Conservation (phyloP, 495 filamentous ascomycete genomes). For the Daldinia vernicosa region DNA sequence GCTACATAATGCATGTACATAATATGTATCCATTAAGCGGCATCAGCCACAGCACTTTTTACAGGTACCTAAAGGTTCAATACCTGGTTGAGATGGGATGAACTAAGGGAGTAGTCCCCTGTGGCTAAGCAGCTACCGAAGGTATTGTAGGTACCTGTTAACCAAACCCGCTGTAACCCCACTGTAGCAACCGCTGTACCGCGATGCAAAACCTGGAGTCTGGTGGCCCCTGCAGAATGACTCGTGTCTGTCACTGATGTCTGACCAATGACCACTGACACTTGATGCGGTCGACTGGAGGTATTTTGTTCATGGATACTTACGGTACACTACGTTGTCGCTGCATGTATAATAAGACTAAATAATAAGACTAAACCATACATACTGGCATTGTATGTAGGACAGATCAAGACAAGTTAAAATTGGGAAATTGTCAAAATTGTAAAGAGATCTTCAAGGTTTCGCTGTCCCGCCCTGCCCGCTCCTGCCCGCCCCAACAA, state of each 20-base stretch:
- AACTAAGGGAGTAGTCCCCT: neutral
- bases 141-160: neutral
- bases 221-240: constrained; percentile 42
- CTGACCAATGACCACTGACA: constrained; percentile 29
- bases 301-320: constrained; percentile 9
- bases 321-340: no score
- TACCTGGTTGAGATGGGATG: no score
- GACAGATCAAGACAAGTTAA: no score
- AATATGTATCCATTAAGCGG: neutral
- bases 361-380: neutral
- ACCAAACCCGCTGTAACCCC: constrained; percentile 24
- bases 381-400: no score
- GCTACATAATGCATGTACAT: neutral
- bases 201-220: constrained; percentile 24
- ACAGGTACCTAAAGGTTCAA: no score
- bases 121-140: no score
- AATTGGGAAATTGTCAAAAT: neutral
- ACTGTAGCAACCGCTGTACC: constrained; percentile 13
- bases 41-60: constrained; percentile 1
- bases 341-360: neutral
- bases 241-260: constrained; percentile 23
- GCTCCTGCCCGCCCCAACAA: no score
- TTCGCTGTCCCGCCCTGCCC: constrained; percentile 8
- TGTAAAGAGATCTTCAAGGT: constrained; percentile 31
- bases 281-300: constrained; percentile 29